Evolutionary conservation across 1,284 basidiomycete genomes (phyloP).

Genomic region (Rhodofomes roseus): DNA sequence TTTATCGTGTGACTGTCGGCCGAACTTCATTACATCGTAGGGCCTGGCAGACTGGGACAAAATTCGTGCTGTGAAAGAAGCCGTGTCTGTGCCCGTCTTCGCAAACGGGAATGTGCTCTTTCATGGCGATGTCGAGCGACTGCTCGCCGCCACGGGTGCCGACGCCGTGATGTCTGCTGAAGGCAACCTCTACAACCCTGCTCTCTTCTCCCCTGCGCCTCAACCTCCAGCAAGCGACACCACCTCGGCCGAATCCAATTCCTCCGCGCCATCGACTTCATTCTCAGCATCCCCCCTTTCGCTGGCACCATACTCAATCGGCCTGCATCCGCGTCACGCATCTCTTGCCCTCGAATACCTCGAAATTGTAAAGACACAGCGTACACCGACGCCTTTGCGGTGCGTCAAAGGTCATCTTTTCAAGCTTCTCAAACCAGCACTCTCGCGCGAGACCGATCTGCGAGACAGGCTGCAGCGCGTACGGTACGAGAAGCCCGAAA

Average conservation of each 20-base stretch:
- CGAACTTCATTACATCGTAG: slow-evolving; percentile 31
- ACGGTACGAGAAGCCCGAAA: slow-evolving; percentile 33
- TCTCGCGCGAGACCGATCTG: slow-evolving; percentile 69
- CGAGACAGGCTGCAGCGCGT: slow-evolving; percentile 66
- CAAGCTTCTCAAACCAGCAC: slow-evolving; percentile 82
- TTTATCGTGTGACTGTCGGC: slow-evolving; percentile 2
- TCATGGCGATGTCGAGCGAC: slow-evolving; percentile 75
- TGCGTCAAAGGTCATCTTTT: slow-evolving; percentile 93
- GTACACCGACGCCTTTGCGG: slow-evolving; percentile 70
- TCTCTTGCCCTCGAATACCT: slow-evolving; percentile 85
- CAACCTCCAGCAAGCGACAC: not conserved
- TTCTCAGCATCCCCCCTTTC: slow-evolving; percentile 24
- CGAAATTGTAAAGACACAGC: slow-evolving; percentile 69
- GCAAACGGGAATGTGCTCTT: slow-evolving; percentile 97
- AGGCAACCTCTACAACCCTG: slow-evolving; percentile 92
- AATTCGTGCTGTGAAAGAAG: slow-evolving; percentile 41
- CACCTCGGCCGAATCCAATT: not conserved
- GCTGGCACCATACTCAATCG: slow-evolving; percentile 31
- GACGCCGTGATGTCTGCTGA: slow-evolving; percentile 97
- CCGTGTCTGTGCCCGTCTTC: slow-evolving; percentile 90
- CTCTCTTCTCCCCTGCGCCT: slow-evolving; percentile 56
- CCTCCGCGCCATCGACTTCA: slow-evolving; percentile 17
- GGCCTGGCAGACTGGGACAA: slow-evolving; percentile 41
- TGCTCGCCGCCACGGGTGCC: slow-evolving; percentile 78
- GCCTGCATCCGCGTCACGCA: slow-evolving; percentile 57